Percentiles rank a stretch among this genome's conserved stretches.
phyloP scores from a whole-genome alignment of 371 early-diverging fungal species.

The Apophysomyces variabilis region DNA sequence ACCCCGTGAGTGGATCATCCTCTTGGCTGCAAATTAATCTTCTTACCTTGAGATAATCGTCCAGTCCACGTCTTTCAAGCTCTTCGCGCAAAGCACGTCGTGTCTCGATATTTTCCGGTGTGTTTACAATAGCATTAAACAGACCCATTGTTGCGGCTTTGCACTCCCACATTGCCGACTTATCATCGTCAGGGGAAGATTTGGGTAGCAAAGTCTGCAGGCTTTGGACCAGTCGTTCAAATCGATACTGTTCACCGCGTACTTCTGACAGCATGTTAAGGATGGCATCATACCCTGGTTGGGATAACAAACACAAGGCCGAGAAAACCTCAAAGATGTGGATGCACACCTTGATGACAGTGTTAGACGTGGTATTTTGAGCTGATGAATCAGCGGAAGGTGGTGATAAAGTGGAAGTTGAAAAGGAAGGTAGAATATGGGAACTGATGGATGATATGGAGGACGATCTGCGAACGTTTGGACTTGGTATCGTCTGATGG shows the following conservation, averaged over 20 bases:
- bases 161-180: slow-evolving; percentile 48
- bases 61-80: slow-evolving; percentile 61
- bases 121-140: slow-evolving; percentile 59
- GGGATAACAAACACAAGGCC: slow-evolving; percentile 56
- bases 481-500: slow-evolving; percentile 13
- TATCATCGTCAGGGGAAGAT: slow-evolving; percentile 10
- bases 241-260: slow-evolving; percentile 66
- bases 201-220: slow-evolving; percentile 28
- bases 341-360: slow-evolving; percentile 40
- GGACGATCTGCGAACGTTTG: slow-evolving; percentile 20
- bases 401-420: slow-evolving; percentile 25
- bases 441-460: slow-evolving; percentile 28
- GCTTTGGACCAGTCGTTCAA: slow-evolving; percentile 60
- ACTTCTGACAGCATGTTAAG: slow-evolving; percentile 60
- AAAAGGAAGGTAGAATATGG: slow-evolving; percentile 25
- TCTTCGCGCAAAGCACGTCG: slow-evolving; percentile 58
- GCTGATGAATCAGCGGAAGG: neutral
- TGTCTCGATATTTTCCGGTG: slow-evolving; percentile 56
- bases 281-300: slow-evolving; percentile 51
- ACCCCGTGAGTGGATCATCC: neutral
- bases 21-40: neutral
- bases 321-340: slow-evolving; percentile 53
- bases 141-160: slow-evolving; percentile 54
- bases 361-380: too few species aligned
- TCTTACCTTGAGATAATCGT: slow-evolving; percentile 47